Base-by-base conservation (phyloP, 306 rosid species). In the Psophocarpus tetragonolobus region DNA sequence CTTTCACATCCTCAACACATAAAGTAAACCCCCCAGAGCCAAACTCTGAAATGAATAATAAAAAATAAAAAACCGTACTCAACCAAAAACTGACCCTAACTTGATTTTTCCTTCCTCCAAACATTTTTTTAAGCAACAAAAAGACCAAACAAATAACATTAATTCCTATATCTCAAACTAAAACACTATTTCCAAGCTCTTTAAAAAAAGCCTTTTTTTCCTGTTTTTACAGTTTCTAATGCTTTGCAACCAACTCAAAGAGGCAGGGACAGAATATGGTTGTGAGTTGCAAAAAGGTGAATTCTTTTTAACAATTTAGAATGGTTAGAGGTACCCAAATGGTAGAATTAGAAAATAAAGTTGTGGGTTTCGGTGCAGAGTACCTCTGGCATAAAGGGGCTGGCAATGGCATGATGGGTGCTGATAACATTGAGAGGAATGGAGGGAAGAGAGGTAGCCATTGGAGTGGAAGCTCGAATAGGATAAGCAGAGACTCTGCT, bases 341-440 rank as follows among this genome's bases (percentile, higher is more conserved):
- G 63, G 35, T 21, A 23, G 21, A 23, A 35, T 58, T 32, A 47
- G 44, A 76, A 20, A 26, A 76, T 14, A 27, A 10, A 27, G 78
- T 48, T 63, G 15, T 26, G 26, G 70, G 71, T 68, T 50, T 32
- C 0, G 15, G 3, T 11, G 57, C 58, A 17, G 14, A 73, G 76
- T 42, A 90, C 96, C 90, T 91, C 91, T 1, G 97, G 94, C 33
- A 85, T 90, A 77, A 94, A 91, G 39, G 97, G 96, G 47, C 42
- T 81, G 84, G 53, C 86, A 27, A 41, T 8, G 69, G 47, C 14
- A 58, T 29, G 47, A 57, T 45, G 84, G 83, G 20, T 18, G 33
- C 26, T 76, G 73, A 35, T 50, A 35, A n/a, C 57, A 67, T 60
- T 44, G 70, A 81, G 15, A 20, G 87, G 76, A 39, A 78, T 29